Evolutionary conservation across 805 yeast genomes (phyloP).

Genomic region (Limtongia smithiae): DNA sequence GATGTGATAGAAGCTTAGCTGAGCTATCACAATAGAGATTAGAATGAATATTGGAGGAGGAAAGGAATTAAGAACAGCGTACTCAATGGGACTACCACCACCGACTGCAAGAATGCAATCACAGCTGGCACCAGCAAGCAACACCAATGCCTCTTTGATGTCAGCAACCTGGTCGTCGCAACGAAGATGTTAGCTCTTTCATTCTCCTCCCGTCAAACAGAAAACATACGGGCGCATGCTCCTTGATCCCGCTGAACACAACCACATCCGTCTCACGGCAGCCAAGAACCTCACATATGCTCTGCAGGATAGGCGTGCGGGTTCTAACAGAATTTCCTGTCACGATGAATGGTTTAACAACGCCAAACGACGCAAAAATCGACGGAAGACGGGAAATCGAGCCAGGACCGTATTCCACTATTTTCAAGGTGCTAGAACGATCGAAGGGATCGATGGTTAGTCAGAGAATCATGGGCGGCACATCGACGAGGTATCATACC

Average conservation of each 20-base stretch:
- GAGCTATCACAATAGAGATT: background rate
- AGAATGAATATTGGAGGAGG: too few species aligned
- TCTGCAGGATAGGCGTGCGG: conserved; percentile 1
- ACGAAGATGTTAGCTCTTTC: too few species aligned
- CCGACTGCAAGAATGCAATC: conserved; percentile 6
- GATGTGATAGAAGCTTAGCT: conserved; percentile 1
- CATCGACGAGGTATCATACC: background rate
- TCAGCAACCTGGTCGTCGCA: background rate
- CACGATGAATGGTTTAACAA: conserved; percentile 1
- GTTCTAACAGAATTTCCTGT: background rate
- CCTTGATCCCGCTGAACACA: conserved; percentile 4
- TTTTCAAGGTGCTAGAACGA: background rate
- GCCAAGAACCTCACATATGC: background rate
- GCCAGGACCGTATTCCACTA: conserved; percentile 8
- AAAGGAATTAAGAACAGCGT: background rate
- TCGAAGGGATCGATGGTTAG: too few species aligned
- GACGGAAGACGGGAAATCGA: background rate
- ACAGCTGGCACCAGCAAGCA: background rate
- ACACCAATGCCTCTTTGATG: background rate
- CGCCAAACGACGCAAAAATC: background rate
- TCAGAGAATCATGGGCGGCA: background rate
- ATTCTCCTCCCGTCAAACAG: background rate
- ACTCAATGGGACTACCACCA: conserved; percentile 14
- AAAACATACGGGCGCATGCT: conserved; percentile 11
- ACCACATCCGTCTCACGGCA: background rate